Evolutionary conservation across 148 eudicot species (phyloP).

Genomic region (Dysphania ambrosioides): DNA sequence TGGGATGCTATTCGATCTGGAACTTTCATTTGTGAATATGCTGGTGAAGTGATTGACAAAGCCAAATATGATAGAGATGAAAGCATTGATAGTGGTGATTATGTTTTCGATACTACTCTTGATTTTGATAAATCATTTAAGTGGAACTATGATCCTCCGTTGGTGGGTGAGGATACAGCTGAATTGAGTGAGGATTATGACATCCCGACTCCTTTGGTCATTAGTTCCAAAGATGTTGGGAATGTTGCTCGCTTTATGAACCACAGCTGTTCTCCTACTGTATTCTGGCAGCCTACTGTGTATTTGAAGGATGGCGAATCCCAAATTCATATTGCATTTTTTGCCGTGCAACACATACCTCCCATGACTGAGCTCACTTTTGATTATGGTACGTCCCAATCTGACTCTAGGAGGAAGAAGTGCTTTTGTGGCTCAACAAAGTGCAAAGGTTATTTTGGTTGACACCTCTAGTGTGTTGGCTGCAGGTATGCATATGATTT

Average conservation of each 20-base stretch:
- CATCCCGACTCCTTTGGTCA: conserved; percentile 57
- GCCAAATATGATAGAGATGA: conserved; percentile 38
- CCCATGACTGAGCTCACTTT: conserved; percentile 89
- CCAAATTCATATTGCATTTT: conserved; percentile 67
- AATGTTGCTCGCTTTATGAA: conserved; percentile 92
- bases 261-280: conserved; percentile 88
- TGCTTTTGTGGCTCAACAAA: conserved; percentile 72
- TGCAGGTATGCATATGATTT: conserved; percentile 19
- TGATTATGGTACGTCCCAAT: conserved; percentile 67
- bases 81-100: conserved; percentile 45
- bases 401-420: conserved; percentile 57
- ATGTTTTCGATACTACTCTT: conserved; percentile 75
- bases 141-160: conserved; percentile 46
- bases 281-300: conserved; percentile 79
- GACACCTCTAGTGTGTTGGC: conserved; percentile 15
- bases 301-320: conserved; percentile 57
- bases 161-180: conserved; percentile 34
- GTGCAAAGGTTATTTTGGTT: conserved; percentile 83
- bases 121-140: conserved; percentile 42
- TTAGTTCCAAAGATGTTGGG: conserved; percentile 72
- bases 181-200: conserved; percentile 35
- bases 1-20: conserved; percentile 85
- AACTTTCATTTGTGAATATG: conserved; percentile 69
- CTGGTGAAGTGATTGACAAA: conserved; percentile 68
- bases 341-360: conserved; percentile 75